phyloP scores from a whole-genome alignment of 106 monocot species.

The Acanthochlamys bracteata region DNA sequence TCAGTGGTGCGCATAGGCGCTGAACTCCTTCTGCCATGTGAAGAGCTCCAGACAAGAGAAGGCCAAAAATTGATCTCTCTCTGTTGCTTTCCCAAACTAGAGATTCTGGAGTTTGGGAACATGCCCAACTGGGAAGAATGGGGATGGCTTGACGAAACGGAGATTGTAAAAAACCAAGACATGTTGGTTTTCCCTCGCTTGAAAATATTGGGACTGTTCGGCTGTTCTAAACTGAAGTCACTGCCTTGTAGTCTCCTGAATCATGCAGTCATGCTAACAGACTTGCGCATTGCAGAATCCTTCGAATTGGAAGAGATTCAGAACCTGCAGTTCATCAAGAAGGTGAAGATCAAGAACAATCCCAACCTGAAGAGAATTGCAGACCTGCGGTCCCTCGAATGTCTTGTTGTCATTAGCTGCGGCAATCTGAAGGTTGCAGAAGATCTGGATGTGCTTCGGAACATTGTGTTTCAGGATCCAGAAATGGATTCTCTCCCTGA shows the following conservation, averaged over 20 bases:
- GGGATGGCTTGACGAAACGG: conserved; percentile 2
- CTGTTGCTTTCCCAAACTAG: neutral
- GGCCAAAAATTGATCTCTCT: neutral
- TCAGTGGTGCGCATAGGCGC: neutral
- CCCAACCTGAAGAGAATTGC: neutral
- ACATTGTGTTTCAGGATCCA: neutral
- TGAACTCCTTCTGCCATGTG: conserved; percentile 4
- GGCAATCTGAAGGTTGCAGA: neutral
- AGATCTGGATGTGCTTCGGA: neutral
- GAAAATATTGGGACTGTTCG: neutral
- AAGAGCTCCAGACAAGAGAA: neutral
- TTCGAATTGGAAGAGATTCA: neutral
- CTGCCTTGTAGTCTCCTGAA: conserved; percentile 2
- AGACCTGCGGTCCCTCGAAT: neutral
- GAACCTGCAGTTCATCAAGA: neutral
- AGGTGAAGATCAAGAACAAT: neutral
- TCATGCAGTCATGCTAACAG: neutral
- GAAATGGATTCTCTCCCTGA: conserved; percentile 3
- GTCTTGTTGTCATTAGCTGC: neutral
- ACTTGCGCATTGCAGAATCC: neutral
- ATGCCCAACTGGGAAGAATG: conserved; percentile 9
- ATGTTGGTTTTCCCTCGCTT: neutral
- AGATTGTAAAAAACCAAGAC: neutral
- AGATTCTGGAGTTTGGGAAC: neutral
- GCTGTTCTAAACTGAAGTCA: conserved; percentile 4